Base-by-base conservation (phyloP, 495 filamentous ascomycete species). In the Podospora pseudocomata region DNA sequence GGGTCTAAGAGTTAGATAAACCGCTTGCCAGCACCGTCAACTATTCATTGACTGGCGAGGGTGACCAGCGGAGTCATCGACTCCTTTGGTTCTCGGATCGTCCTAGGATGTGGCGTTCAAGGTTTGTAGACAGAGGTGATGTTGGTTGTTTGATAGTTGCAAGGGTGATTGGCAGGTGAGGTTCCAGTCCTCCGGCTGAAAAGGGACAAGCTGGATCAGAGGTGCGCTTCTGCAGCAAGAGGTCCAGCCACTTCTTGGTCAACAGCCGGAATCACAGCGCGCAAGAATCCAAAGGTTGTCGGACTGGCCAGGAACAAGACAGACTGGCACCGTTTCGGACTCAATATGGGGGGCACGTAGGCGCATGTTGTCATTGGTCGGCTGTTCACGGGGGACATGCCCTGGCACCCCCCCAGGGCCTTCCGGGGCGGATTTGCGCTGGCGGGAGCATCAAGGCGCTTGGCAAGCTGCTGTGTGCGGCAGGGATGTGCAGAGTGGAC, bases 281-380 rank as follows among this genome's bases (percentile, higher is more conserved):
- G 61, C 60, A 70, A 66, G 63, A 55, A 59, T 63, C 23, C 23
- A 65, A 57, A 65, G 65, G 65, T 67, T 60, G 64, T 69, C 72
- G 68, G 73, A 71, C 72, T 68, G 66, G 70, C 67, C 73, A 76
- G 74, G 74, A 74, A 76, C 74, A 69, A 63, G 65, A 61, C 69
- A 66, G 49, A 64, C 63, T 63, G 64, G 68, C 67, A 67, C 57
- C 60, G 70, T 73, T 75, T 75, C 75, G 74, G 72, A 75, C 72
- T 71, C 67, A 73, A 65, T 65, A 71, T 68, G 63, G 65, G 72
- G 70, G 65, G 64, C 61, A 20, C 20, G 57, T 53, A n/a, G 26
- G 16, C 7, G 32, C 58, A 28, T 56, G 16, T 54, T 68, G 32
- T 60, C 49, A 77, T 74, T 73, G 71, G 75, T 27, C 18, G 65